Base-by-base conservation (phyloP, 2,329 filamentous ascomycete genomes). In the Dactylellina haptotyla region DNA sequence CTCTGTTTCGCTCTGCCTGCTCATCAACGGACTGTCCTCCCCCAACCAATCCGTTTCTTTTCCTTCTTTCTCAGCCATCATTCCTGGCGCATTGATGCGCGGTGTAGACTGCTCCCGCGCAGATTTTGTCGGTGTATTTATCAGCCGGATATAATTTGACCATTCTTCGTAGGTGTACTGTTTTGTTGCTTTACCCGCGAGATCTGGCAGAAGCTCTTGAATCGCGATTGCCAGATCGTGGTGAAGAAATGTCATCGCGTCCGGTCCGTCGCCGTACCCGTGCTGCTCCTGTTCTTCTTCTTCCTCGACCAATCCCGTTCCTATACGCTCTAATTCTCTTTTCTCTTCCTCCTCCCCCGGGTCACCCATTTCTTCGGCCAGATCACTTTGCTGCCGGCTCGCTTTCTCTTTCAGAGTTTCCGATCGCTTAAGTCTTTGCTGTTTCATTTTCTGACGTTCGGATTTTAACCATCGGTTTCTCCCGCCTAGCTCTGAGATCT, bases 141-240 rank as follows among this genome's bases (percentile, higher is more conserved):
- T 90, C 30, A 97, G 84, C 20, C 87, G 86, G 5, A 93, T 88
- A 77, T 92, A 95, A 83, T 91, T 91, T 0, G 90, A 90, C 93
- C 93, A 96, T 79, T 96, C 90, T 76, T 93, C 88, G 75, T 93
- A 97, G 0, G 83, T 84, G 79, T 97, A 97, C 61, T 84, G 85
- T 63, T 88, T 88, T 0, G 85, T 83, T 1, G 86, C 84, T 3
- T 84, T 80, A 46, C 83, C 32, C 0, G 50, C 20, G 9, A 75
- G 50, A 34, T 75, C 70, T 9, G 70, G 70, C 25, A 75, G 12
- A 3, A 69, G 46, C 25, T 75, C 41, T 20, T 75, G 70, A 20
- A 75, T 45, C 8, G 70, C 63, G 45, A 48, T 58, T 0, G 70
- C 70, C 76, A 50, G 66, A 48, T 48, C 76, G 66, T 26, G 63